These are phyloP conservation scores for Penicillium expansum DNA, from an alignment of 2,329 filamentous ascomycete genomes.

Conservation along the genomic window DNA sequence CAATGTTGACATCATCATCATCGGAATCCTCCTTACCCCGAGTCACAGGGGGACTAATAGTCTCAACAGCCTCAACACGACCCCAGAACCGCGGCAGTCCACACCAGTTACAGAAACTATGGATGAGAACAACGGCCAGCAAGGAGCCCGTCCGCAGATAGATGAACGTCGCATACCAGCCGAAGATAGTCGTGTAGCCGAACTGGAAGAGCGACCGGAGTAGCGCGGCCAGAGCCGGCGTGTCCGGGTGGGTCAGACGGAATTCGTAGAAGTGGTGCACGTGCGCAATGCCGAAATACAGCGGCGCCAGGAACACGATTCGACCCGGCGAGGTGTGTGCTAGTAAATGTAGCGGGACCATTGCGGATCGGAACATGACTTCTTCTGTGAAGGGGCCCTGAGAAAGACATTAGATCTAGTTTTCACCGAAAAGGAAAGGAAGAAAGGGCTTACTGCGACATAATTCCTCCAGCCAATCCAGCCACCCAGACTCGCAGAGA, in stretches of 20 bases:
- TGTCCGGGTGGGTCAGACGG: constrained; percentile 71
- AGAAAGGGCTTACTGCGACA: constrained; percentile 65
- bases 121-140: constrained; percentile 69
- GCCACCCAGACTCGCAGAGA: constrained; percentile 62
- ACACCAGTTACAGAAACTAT: constrained; percentile 90
- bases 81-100: constrained; percentile 87
- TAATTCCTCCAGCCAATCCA: constrained; percentile 86
- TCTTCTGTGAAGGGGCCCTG: constrained; percentile 89
- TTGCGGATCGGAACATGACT: constrained; percentile 83
- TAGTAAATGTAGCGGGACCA: constrained; percentile 77
- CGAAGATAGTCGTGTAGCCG: constrained; percentile 86
- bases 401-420: background rate
- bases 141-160: constrained; percentile 83
- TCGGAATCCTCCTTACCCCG: constrained; percentile 44
- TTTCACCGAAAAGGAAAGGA: too few species aligned
- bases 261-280: constrained; percentile 97
- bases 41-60: constrained; percentile 34
- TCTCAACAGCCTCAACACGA: constrained; percentile 57
- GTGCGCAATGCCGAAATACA: constrained; percentile 92
- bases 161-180: constrained; percentile 86
- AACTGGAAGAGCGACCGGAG: constrained; percentile 79
- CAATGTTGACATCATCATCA: constrained; percentile 25
- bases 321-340: constrained; percentile 55
- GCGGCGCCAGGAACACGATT: constrained; percentile 76
- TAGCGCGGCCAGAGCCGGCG: constrained; percentile 61